A percentile compares a stretch with the other conserved stretches of the same genome.
Conservation (phyloP, 2,329 filamentous ascomycete species). For the Colletotrichum godetiae region DNA sequence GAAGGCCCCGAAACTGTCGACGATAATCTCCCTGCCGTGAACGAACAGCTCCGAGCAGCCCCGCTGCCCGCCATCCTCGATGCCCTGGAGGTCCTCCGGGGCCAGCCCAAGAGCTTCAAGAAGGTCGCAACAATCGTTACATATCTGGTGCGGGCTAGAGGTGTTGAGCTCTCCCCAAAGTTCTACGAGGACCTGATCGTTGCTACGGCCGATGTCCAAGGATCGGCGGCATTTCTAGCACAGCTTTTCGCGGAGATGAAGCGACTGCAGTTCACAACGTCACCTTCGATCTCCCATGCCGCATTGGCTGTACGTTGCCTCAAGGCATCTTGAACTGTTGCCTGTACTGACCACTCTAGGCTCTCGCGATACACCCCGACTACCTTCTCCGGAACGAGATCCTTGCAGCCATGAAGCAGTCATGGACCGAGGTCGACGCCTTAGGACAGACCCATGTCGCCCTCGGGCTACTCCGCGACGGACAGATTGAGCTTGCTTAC, state of each 20-base stretch:
- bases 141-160: constrained; percentile 67
- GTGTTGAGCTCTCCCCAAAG: constrained; percentile 64
- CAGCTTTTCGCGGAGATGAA: constrained; percentile 80
- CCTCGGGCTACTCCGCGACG: constrained; percentile 81
- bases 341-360: constrained; percentile 52
- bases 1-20: not conserved
- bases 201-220: constrained; percentile 74
- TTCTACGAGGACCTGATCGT: constrained; percentile 82
- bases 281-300: constrained; percentile 76
- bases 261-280: constrained; percentile 68
- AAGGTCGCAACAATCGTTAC: constrained; percentile 61
- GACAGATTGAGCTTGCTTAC: constrained; percentile 84
- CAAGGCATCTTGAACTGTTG: no score
- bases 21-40: constrained; percentile 26
- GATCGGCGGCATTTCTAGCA: constrained; percentile 73
- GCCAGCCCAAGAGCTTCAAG: constrained; percentile 49
- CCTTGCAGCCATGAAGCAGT: constrained; percentile 77
- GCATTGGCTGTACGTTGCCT: constrained; percentile 69
- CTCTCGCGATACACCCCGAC: constrained; percentile 85
- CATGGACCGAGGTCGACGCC: constrained; percentile 74
- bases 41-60: constrained; percentile 42
- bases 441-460: constrained; percentile 75
- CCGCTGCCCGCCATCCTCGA: constrained; percentile 57
- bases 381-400: constrained; percentile 80
- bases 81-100: constrained; percentile 54